Base-by-base conservation (phyloP, 805 yeast genomes). In the Kodamaea fukazawae region DNA sequence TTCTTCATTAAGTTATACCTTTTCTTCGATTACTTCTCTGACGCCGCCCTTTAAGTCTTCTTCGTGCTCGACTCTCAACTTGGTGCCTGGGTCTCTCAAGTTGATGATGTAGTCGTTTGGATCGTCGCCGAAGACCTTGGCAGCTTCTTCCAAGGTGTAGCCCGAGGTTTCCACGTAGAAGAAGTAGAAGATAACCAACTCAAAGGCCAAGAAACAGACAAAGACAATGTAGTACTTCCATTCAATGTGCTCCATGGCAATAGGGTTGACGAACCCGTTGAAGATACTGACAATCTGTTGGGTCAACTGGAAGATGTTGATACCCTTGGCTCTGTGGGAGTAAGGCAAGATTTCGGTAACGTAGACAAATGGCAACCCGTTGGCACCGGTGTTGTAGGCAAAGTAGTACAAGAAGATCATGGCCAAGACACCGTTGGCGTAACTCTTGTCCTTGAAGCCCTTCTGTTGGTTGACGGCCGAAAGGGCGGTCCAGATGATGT, bases 361-460 rank as follows among this genome's bases (percentile, higher is more conserved):
- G 51, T 74, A 75, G 32, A 71, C 49, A 50, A 55, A 65, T 37
- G 76, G 75, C 40, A 73, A 60, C 36, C 77, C 77, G 42, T 71
- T 70, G 38, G 59, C 50, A 28, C 73, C 73, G 32, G 64, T 54
- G 48, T 70, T 61, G 56, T 72, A 74, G 29, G 63, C 59, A 38
- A 56, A 49, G 54, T 65, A 63, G 66, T 61, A 72, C 25, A 74
- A 49, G 65, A 73, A 75, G 36, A 76, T 70, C 73, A 76, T 70
- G 6, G 75, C 75, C 50, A 67, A 62, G 17, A 73, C 76, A 44
- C 75, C 79, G 40, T 61, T 60, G 35, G 71, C 73, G 22, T 67
- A 53, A 3, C 57, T 14, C 44, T 69, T 69, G 41, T 73, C 62
- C 41, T 60, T 53, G 48, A 67, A 70, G 47, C 67, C 45, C 31